Conservation (phyloP, 1,139 yeast genomes). For the Trichomonascaceae sp. region DNA sequence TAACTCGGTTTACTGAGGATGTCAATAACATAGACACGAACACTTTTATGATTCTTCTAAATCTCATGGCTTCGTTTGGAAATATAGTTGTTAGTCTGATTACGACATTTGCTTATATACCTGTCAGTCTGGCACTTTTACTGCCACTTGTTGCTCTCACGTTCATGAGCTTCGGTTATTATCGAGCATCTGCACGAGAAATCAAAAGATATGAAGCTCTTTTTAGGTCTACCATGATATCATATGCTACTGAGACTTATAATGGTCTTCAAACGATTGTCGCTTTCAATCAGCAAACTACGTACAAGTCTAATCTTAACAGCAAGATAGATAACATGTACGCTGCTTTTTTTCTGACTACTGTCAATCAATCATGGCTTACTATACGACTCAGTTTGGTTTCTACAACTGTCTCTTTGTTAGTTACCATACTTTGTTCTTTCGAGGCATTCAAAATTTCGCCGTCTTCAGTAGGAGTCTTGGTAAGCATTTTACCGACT, state of each 20-base stretch:
- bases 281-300: constrained; percentile 43
- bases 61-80: constrained; percentile 21
- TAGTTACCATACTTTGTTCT: constrained; percentile 51
- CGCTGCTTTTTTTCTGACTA: constrained; percentile 57
- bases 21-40: constrained; percentile 76
- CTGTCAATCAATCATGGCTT: constrained; percentile 71
- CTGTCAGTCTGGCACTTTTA: constrained; percentile 24
- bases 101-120: constrained; percentile 27
- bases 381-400: constrained; percentile 51
- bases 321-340: constrained; percentile 51
- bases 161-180: constrained; percentile 33
- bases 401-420: constrained; percentile 38
- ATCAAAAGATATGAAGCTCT: constrained; percentile 70
- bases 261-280: constrained; percentile 64
- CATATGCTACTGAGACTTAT: constrained; percentile 65
- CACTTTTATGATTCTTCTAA: constrained; percentile 22
- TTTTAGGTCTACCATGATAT: constrained; percentile 64
- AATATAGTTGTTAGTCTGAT: constrained; percentile 22
- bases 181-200: constrained; percentile 72
- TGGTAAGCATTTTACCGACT: constrained; percentile 35
- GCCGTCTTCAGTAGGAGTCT: constrained; percentile 61
- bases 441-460: constrained; percentile 50
- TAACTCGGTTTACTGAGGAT: constrained; percentile 67
- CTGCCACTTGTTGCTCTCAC: constrained; percentile 28
- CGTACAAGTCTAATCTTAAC: constrained; percentile 46